phyloP scores from a whole-genome alignment of 106 monocot genomes.

The Platanthera zijinensis region DNA sequence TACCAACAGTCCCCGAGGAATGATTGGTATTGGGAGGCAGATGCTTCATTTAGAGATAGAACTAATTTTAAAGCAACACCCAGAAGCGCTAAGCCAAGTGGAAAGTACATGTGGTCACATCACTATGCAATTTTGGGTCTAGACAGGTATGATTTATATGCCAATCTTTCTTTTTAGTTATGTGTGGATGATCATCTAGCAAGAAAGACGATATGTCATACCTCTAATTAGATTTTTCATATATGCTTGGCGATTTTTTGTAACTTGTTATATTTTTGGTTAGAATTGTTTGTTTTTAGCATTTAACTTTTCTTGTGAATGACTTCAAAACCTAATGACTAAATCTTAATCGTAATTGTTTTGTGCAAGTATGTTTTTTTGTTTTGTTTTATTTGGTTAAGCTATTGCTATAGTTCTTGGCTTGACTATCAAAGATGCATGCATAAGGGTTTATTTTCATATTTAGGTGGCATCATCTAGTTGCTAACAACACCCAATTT shows the following conservation, averaged over 20 bases:
- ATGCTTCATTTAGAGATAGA: slow-evolving; percentile 37
- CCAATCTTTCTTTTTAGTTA: neutral
- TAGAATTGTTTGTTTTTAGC: neutral
- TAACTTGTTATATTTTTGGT: neutral
- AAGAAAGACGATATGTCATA: neutral
- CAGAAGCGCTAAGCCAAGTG: slow-evolving; percentile 14
- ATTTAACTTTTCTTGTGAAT: neutral
- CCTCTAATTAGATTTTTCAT: neutral
- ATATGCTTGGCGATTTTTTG: neutral
- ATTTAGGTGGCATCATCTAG: too few relatives aligned
- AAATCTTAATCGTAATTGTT: neutral
- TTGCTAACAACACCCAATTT: too few relatives aligned
- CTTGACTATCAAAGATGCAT: neutral
- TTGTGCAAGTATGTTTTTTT: neutral
- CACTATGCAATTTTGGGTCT: slow-evolving; percentile 80
- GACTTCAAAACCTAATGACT: neutral
- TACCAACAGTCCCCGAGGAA: slow-evolving; percentile 63
- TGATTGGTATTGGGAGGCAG: slow-evolving; percentile 80
- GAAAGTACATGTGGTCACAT: slow-evolving; percentile 44
- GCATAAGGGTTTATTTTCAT: neutral
- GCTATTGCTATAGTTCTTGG: neutral
- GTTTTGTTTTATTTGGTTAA: neutral
- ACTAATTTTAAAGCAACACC: slow-evolving; percentile 31
- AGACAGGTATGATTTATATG: slow-evolving; percentile 47
- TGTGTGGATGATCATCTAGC: neutral